A percentile compares a stretch with the other conserved stretches of the same genome.
phyloP scores from a whole-genome alignment of 352 stramenopile genomes.

The Pilasporangium apinafurcum region DNA sequence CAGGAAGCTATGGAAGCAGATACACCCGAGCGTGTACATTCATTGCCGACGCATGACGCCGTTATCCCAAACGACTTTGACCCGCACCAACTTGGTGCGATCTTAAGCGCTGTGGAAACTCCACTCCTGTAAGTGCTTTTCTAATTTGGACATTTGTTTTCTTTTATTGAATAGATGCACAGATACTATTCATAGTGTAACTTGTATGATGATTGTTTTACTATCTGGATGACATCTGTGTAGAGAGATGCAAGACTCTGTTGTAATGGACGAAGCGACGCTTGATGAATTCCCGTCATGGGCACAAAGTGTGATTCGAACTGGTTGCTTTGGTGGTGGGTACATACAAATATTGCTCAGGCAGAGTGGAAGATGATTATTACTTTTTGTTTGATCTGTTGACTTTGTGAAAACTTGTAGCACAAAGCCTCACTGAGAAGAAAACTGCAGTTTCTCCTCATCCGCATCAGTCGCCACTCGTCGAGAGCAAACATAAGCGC shows the following conservation, averaged over 20 bases:
- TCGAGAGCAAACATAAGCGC: constrained; percentile 5
- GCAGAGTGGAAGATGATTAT: neutral
- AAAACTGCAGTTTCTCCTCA: too few relatives aligned
- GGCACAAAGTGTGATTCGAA: constrained; percentile 44
- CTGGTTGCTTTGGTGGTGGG: constrained; percentile 41
- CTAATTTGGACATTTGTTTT: too few relatives aligned
- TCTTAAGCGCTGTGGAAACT: too few relatives aligned
- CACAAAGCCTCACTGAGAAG: too few relatives aligned
- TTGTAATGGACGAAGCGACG: constrained; percentile 20
- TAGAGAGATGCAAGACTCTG: too few relatives aligned
- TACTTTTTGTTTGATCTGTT: neutral
- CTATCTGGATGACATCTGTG: too few relatives aligned
- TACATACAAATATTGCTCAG: neutral
- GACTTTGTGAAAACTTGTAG: neutral
- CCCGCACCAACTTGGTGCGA: constrained; percentile 19
- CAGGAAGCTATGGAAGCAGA: constrained; percentile 18
- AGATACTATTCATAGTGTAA: too few relatives aligned
- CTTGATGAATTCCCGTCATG: constrained; percentile 43
- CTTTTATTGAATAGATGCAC: neutral
- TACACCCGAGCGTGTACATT: constrained; percentile 11
- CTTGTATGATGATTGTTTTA: too few relatives aligned
- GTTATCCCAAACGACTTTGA: too few relatives aligned
- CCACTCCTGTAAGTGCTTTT: too few relatives aligned
- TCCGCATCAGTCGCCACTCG: neutral
- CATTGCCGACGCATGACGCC: constrained; percentile 7